phyloP scores from a whole-genome alignment of 176 grass and related monocot genomes.

The Paspalum notatum region DNA sequence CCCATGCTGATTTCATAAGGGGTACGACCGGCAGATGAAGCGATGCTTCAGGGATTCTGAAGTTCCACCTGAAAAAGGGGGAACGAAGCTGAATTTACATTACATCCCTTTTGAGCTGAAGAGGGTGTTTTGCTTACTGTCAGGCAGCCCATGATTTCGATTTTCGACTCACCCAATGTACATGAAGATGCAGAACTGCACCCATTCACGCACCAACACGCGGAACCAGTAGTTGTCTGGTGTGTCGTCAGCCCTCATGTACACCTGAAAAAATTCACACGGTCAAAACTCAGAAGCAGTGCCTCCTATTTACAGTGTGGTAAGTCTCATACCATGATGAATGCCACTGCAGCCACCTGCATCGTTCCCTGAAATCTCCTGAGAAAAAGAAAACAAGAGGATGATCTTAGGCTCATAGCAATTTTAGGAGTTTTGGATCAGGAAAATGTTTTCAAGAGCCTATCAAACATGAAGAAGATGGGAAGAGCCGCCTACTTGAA shows the following conservation, averaged over 20 bases:
- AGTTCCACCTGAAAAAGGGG: slow-evolving; percentile 72
- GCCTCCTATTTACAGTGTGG: too few relatives aligned
- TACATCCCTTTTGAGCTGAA: background rate
- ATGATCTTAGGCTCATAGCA: background rate
- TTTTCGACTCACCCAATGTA: slow-evolving; percentile 83
- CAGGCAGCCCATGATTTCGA: background rate
- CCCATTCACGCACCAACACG: slow-evolving; percentile 89
- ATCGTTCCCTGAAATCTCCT: slow-evolving; percentile 97
- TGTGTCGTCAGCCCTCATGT: slow-evolving; percentile 89
- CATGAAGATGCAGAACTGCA: slow-evolving; percentile 92
- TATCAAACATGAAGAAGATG: background rate
- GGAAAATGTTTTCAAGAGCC: background rate
- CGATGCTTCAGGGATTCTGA: slow-evolving; percentile 84
- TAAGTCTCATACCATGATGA: slow-evolving; percentile 74
- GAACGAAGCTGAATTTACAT: slow-evolving; percentile 5
- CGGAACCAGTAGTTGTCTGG: slow-evolving; percentile 95
- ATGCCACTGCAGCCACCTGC: slow-evolving; percentile 84
- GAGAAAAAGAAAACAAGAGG: background rate
- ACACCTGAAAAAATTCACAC: slow-evolving; percentile 57
- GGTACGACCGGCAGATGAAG: slow-evolving; percentile 79
- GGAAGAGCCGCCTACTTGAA: slow-evolving; percentile 66
- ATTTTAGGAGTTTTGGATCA: background rate
- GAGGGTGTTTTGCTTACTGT: background rate
- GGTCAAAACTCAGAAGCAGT: slow-evolving; percentile 33
- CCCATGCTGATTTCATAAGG: slow-evolving; percentile 65